Evolutionary conservation across 2,329 filamentous ascomycete species (phyloP), one percentile per base, ranked within the genome.

Genomic region (Colletotrichum truncatum): DNA sequence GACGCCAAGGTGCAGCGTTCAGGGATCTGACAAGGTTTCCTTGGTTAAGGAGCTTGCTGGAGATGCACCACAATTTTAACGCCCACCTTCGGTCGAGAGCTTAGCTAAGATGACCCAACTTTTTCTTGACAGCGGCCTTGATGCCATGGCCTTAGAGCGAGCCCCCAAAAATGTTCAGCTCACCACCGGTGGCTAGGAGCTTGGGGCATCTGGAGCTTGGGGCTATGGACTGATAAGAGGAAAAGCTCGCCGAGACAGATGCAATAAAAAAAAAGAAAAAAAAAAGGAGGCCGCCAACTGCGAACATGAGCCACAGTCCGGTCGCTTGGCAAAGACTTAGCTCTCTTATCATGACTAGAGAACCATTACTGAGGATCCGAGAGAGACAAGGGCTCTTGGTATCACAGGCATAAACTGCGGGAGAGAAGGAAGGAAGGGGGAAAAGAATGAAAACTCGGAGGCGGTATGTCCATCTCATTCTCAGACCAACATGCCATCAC

Each of bases 261-360:
- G 41, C 28, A 21, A n/a, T n/a, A n/a, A n/a, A n/a, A n/a, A n/a
- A n/a, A n/a, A n/a, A n/a, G n/a, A n/a, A n/a, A n/a, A n/a, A n/a
- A 14, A 18, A 14, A 45, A 39, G 25, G 61, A 60, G 61, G 61
- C 61, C 55, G 61, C 61, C 61, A 21, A 23, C 45, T n/a, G 46
- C 39, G 30, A 51, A 43, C 36, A 46, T 53, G 61, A 64, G 61
- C 55, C 61, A 64, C 61, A 53, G 46, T 48, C 38, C 55, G 46
- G 26, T 49, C 14, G 36, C 61, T 64, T 64, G 61, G 61, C 61
- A 53, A 28, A 23, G 46, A 45, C 54, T 23, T 18, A 39, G 49
- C 49, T 25, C 21, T 28, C 18, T 6, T 38, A 10, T 10, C 49
- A 26, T 51, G 38, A 34, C 30, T 32, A 34, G 10, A 12, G 18